phyloP scores from a whole-genome alignment of 257 asterid species.

The Solanum gandarillasii region DNA sequence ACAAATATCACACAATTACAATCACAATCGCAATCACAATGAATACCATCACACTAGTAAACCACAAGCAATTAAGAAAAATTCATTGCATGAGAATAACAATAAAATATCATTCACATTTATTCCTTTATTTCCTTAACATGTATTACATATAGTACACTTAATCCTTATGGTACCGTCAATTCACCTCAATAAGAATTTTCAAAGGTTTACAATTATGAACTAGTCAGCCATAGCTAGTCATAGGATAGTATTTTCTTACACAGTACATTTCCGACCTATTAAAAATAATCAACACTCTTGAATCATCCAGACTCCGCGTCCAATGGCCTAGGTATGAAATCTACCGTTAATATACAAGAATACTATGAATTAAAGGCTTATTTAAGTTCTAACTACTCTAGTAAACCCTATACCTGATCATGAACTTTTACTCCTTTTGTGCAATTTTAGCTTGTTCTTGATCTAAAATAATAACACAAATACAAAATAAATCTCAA shows the following conservation, averaged over 20 bases:
- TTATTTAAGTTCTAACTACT: too few species aligned
- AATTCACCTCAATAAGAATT: not conserved
- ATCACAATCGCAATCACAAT: too few species aligned
- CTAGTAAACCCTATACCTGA: too few species aligned
- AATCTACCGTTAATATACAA: too few species aligned
- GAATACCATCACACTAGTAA: not conserved
- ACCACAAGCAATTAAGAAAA: not conserved
- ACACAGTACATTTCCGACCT: not conserved
- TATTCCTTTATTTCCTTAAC: not conserved
- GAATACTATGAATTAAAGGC: too few species aligned
- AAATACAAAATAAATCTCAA: too few species aligned
- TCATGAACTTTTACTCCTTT: not conserved
- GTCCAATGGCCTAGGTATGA: too few species aligned
- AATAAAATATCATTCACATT: not conserved
- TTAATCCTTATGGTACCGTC: not conserved
- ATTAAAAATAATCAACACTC: too few species aligned
- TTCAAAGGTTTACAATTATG: not conserved
- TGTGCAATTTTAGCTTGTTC: too few species aligned
- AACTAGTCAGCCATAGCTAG: not conserved
- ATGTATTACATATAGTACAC: not conserved
- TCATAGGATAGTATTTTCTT: not conserved
- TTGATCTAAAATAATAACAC: too few species aligned
- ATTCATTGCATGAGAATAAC: not conserved
- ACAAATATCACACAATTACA: not conserved
- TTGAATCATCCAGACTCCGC: too few species aligned